Conservation (phyloP, 345 rosid genomes). For the Eucalyptus erythrocorys region DNA sequence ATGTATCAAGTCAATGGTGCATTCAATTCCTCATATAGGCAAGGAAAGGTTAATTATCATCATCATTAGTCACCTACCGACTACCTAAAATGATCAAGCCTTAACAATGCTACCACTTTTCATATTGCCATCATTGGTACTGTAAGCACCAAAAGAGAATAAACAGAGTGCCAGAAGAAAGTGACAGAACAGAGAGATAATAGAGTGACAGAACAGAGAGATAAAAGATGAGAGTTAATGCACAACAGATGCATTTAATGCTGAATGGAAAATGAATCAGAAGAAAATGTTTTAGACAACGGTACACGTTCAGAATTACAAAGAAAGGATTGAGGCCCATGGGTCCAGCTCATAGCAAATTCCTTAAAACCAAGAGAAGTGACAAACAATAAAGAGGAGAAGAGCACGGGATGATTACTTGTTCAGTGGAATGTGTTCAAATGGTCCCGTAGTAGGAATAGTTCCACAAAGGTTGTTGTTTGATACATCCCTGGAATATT, state of each 20-base stretch:
- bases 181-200: not conserved
- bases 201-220: not conserved
- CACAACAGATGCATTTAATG: not conserved
- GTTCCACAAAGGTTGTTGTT: constrained; percentile 92
- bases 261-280: not conserved
- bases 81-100: not conserved
- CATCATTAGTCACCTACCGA: not conserved
- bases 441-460: constrained; percentile 86
- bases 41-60: not conserved
- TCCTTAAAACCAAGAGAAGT: not conserved
- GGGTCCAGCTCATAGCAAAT: not conserved
- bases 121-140: not conserved
- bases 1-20: not conserved
- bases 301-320: not conserved
- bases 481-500: constrained; percentile 64
- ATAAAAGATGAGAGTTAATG: not conserved
- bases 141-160: not conserved
- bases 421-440: constrained; percentile 70
- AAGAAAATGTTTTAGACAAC: not conserved
- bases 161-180: not conserved
- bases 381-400: not conserved
- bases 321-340: not conserved
- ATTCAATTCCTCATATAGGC: not conserved
- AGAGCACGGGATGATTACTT: constrained; percentile 38
- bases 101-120: not conserved